phyloP scores from a whole-genome alignment of 495 filamentous ascomycete genomes.

The Neurospora sp. region DNA sequence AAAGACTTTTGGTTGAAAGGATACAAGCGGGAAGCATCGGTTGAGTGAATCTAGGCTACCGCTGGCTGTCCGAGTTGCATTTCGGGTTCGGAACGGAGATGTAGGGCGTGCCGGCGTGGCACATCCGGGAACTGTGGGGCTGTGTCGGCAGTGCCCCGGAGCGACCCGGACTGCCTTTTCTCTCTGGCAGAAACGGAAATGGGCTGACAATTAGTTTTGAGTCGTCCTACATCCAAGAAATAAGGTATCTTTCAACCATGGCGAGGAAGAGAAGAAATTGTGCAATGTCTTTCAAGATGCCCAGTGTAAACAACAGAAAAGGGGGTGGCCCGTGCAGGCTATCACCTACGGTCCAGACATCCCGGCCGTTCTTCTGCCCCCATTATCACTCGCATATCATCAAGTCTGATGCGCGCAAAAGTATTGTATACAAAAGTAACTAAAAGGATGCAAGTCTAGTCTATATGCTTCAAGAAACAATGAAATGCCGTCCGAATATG shows the following conservation, averaged over 20 bases:
- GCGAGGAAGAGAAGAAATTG: too few relatives aligned
- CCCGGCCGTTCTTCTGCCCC: not conserved
- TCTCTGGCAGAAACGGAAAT: too few relatives aligned
- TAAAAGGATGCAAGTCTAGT: not conserved
- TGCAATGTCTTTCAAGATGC: not conserved
- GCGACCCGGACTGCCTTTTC: not conserved
- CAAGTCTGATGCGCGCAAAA: not conserved
- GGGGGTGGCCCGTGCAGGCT: not conserved
- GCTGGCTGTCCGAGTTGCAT: not conserved
- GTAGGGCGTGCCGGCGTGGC: not conserved
- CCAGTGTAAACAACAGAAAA: not conserved
- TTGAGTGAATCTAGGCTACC: too few relatives aligned
- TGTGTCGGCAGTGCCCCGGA: not conserved
- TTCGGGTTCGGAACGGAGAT: not conserved
- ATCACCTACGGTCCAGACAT: not conserved
- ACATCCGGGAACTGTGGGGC: not conserved
- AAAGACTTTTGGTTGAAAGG: conserved; percentile 2
- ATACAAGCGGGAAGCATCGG: not conserved
- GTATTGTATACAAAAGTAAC: not conserved
- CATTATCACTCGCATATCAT: not conserved
- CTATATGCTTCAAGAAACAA: not conserved
- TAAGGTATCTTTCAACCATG: too few relatives aligned
- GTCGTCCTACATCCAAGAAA: too few relatives aligned
- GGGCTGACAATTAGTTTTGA: too few relatives aligned
- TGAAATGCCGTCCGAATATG: not conserved